phyloP scores from a whole-genome alignment of 2,329 filamentous ascomycete species.

The Trichoderma asperellum region DNA sequence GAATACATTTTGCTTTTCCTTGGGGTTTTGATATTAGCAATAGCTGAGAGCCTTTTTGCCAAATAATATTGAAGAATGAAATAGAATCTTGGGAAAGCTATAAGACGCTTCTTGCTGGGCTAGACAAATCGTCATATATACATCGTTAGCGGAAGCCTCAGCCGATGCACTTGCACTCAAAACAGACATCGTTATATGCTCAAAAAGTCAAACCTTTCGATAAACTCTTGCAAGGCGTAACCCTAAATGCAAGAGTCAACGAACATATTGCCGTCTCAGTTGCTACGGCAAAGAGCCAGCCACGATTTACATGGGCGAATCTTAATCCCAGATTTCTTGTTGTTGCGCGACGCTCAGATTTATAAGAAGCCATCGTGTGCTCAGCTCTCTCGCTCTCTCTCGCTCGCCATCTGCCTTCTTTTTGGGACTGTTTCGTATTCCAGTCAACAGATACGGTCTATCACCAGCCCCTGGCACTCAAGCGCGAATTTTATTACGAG shows the following conservation, averaged over 20 bases:
- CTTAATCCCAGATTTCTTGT: not conserved
- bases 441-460: conserved; percentile 10
- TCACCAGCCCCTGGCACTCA: not conserved
- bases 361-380: conserved; percentile 10
- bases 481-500: conserved; percentile 22
- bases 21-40: conserved; percentile 7
- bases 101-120: not conserved
- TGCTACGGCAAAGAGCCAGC: not conserved
- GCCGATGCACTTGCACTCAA: conserved; percentile 6
- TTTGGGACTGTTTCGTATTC: conserved; percentile 37
- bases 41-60: not conserved
- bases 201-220: not conserved
- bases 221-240: rapidly evolving
- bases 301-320: not conserved
- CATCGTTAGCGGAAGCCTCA: not conserved
- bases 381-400: not conserved
- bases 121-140: no score
- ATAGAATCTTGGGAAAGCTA: not conserved
- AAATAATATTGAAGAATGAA: not conserved
- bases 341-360: not conserved
- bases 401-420: conserved; percentile 27
- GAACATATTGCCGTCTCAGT: not conserved
- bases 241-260: not conserved
- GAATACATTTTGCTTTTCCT: not conserved
- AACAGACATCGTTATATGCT: not conserved